Evolutionary conservation across 495 filamentous ascomycete genomes (phyloP).

Genomic region (Staphylotrichum longicolle): DNA sequence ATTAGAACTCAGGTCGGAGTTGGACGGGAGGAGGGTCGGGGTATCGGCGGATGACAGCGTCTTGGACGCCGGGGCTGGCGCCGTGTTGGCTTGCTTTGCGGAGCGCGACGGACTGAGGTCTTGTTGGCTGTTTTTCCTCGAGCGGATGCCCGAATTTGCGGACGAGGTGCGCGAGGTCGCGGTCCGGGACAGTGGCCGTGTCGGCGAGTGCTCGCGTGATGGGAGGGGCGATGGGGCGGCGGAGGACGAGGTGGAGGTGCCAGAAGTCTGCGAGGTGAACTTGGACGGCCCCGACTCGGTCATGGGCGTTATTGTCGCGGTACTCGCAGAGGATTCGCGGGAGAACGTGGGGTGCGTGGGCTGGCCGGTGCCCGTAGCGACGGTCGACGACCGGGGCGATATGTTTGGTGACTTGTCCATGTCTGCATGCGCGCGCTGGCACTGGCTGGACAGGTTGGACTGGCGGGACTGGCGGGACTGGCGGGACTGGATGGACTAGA

Average conservation of each 20-base stretch:
- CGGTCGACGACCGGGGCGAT: slow-evolving; percentile 25
- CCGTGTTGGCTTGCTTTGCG: slow-evolving; percentile 50
- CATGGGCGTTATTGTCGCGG: slow-evolving; percentile 47
- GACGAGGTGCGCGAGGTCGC: slow-evolving; percentile 33
- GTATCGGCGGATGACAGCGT: slow-evolving; percentile 63
- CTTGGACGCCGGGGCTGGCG: slow-evolving; percentile 58
- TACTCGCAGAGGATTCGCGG: slow-evolving; percentile 35
- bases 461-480: neutral
- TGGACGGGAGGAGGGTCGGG: slow-evolving; percentile 54
- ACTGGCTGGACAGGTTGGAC: slow-evolving; percentile 5
- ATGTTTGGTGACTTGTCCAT: slow-evolving; percentile 39
- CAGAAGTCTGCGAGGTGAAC: slow-evolving; percentile 29
- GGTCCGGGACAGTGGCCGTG: slow-evolving; percentile 35
- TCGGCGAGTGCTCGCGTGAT: slow-evolving; percentile 54
- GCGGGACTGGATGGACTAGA: neutral
- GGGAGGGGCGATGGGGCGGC: slow-evolving; percentile 46
- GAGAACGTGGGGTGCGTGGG: slow-evolving; percentile 28
- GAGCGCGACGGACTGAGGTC: slow-evolving; percentile 66
- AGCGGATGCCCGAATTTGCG: slow-evolving; percentile 44
- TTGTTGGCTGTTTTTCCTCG: slow-evolving; percentile 65
- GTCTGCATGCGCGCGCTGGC: slow-evolving; percentile 27
- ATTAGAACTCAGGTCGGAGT: slow-evolving; percentile 50
- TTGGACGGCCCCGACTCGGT: slow-evolving; percentile 36
- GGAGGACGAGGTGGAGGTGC: slow-evolving; percentile 49
- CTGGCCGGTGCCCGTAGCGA: slow-evolving; percentile 11